These are phyloP conservation scores for Candolleomyces efflorescens DNA, from an alignment of 768 basidiomycete genomes.

Conservation along the genomic window DNA sequence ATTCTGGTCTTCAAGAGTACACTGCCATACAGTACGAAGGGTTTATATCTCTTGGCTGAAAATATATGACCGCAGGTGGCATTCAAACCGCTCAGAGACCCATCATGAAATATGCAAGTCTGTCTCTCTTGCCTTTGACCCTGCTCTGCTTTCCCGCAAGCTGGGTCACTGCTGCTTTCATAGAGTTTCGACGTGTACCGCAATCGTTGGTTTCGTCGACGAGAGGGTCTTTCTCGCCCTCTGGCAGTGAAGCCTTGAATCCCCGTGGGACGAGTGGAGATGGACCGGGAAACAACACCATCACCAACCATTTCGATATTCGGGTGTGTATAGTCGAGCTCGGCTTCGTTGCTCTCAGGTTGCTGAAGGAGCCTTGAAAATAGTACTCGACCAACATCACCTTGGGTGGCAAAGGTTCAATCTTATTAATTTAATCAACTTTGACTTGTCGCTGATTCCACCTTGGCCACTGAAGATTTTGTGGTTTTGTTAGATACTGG, in stretches of 20 bases:
- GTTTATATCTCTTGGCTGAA: too few species aligned
- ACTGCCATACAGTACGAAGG: too few species aligned
- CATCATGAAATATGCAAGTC: too few species aligned
- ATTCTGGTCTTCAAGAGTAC: too few species aligned
- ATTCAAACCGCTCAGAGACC: too few species aligned
- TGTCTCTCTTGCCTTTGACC: too few species aligned
- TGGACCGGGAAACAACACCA: neutral
- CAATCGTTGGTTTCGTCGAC: too few species aligned
- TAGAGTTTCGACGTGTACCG: too few species aligned
- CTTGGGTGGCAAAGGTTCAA: slow-evolving; percentile 24
- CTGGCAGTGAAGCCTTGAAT: neutral
- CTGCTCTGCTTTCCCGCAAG: too few species aligned
- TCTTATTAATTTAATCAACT: neutral
- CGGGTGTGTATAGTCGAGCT: neutral
- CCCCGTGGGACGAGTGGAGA: neutral
- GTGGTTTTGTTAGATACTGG: slow-evolving; percentile 32
- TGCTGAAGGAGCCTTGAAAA: neutral
- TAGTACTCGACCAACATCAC: slow-evolving; percentile 28
- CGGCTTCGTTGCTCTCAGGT: neutral
- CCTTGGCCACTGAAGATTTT: neutral
- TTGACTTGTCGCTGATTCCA: neutral
- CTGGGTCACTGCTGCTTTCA: too few species aligned
- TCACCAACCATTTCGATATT: neutral
- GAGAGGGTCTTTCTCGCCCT: too few species aligned
- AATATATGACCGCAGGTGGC: too few species aligned